Base-by-base conservation (phyloP, 768 basidiomycete species). In the Tephrocybe sp. region DNA sequence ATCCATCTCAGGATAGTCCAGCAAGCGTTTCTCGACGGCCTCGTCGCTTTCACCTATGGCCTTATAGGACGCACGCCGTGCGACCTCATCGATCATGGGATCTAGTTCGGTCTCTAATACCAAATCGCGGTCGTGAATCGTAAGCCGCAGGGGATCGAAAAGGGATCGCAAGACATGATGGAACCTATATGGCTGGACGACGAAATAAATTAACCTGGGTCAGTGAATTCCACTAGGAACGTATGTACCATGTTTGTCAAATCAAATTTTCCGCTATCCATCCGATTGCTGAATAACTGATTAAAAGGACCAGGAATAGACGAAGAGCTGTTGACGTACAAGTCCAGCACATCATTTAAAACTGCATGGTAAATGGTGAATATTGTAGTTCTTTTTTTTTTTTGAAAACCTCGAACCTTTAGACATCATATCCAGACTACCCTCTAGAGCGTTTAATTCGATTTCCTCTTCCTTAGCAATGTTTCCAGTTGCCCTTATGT, bases 201-300 rank as follows among this genome's bases (percentile, higher is more conserved):
- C 49, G 55, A 31, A 28, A n/a, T n/a, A n/a, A n/a, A n/a, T n/a
- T n/a, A n/a, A n/a, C n/a, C n/a, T n/a, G n/a, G n/a, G n/a, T n/a
- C n/a, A n/a, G n/a, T n/a, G n/a, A n/a, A n/a, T n/a, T n/a, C n/a
- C n/a, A n/a, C n/a, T n/a, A n/a, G n/a, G n/a, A n/a, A n/a, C n/a
- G n/a, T n/a, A 59, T 69, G 28, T 39, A 81, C 80, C 69, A 76
- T 73, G 8, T 74, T 74, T 16, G 80, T 77, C 22, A 80, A 83
- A 63, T 90, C 87, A 57, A 97, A 96, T 44, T 83, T 80, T 3
- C 89, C 89, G 49, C 87, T 87, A 59, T 94, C 91, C 85, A 90
- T 88, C 34, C 89, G 84, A 71, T 90, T 88, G 65, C 88, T 86
- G 57, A 22, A 50, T 35, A 11, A 47, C 53, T 27, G 44, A 15